Percentiles rank a stretch among this genome's conserved stretches.
Conservation (phyloP, 805 yeast species). For the Ogataea populi-albae region DNA sequence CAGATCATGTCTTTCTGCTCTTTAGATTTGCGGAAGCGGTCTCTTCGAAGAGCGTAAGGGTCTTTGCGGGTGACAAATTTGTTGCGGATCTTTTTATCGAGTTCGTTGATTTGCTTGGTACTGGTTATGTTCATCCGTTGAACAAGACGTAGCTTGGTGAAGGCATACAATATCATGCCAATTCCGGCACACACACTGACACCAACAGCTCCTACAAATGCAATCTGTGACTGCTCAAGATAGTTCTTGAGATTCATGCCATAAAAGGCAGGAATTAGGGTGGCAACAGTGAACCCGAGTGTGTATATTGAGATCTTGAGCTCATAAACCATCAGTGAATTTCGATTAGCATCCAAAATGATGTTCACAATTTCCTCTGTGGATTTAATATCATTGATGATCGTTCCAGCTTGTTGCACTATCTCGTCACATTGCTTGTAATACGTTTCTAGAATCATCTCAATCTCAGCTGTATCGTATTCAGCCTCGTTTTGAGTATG, state of each 20-base stretch:
- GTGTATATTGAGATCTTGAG: slow-evolving; percentile 81
- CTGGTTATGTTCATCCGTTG: slow-evolving; percentile 65
- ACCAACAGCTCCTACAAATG: slow-evolving; percentile 57
- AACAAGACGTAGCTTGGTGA: slow-evolving; percentile 55
- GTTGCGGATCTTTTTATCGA: slow-evolving; percentile 24
- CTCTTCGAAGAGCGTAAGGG: slow-evolving; percentile 7
- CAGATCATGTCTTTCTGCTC: slow-evolving; percentile 45
- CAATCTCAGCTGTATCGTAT: slow-evolving; percentile 60
- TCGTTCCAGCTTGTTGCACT: slow-evolving; percentile 84
- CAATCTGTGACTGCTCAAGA: slow-evolving; percentile 63
- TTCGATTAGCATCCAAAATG: slow-evolving; percentile 86
- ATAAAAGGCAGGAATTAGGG: slow-evolving; percentile 81
- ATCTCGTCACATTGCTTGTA: slow-evolving; percentile 90
- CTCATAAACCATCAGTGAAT: slow-evolving; percentile 83
- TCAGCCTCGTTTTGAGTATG: slow-evolving; percentile 12
- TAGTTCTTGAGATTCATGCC: slow-evolving; percentile 84
- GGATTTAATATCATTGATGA: slow-evolving; percentile 78
- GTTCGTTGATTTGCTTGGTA: slow-evolving; percentile 26
- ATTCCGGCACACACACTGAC: slow-evolving; percentile 54
- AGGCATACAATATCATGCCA: slow-evolving; percentile 52
- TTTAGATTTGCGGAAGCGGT: slow-evolving; percentile 7
- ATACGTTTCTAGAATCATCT: slow-evolving; percentile 83
- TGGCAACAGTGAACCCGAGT: slow-evolving; percentile 80
- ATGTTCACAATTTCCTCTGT: slow-evolving; percentile 93
- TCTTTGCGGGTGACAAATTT: slow-evolving; percentile 14